Evolutionary conservation across 768 basidiomycete genomes (phyloP), one percentile per base, ranked within the genome.

Genomic region (Sistotremastrum niveocremeum): DNA sequence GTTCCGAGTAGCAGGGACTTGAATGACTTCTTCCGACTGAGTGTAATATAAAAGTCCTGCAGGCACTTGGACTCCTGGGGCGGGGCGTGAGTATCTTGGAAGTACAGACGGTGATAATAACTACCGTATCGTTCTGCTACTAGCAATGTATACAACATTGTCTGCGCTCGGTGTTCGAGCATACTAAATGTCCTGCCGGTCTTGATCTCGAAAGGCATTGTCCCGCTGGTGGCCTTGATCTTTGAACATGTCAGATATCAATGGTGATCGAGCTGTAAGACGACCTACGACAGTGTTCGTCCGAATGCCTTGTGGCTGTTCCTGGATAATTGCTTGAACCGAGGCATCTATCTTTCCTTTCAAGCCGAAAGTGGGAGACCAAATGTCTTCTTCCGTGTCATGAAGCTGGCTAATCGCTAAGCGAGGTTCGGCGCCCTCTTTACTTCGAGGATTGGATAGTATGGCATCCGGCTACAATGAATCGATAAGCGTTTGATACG

Each of bases 281-380:
- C 35, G 11, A 45, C 42, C 34, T 52, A 56, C 12, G 51, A 43
- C 48, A 57, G 59, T 10, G 60, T 49, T 30, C 49, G 53, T 39
- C 54, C 44, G 47, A 37, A 47, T 56, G 51, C 56, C 32, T 59
- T 58, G 9, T 49, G 30, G 61, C 20, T 20, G 61, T 44, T 79
- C 77, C 5, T 71, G 61, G 39, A 90, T 70, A 33, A 77, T 60
- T 0, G 77, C 76, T 50, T 85, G 70, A 2, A 97, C 77, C 2
- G 84, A 89, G 2, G 85, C 94, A 54, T 99, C 95, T 20, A 98
- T 67, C 63, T 98, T 98, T 28, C 95, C 95, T 60, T 93, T 94
- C 34, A 99, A 68, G 1, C 95, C 95, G 55, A 87, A 94, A 2
- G 77, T 82, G 0, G 95, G 94, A 1, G 89, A 93, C 84, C 88